Evolutionary conservation across 2,329 filamentous ascomycete genomes (phyloP).

Genomic region (Annulohypoxylon truncatum): DNA sequence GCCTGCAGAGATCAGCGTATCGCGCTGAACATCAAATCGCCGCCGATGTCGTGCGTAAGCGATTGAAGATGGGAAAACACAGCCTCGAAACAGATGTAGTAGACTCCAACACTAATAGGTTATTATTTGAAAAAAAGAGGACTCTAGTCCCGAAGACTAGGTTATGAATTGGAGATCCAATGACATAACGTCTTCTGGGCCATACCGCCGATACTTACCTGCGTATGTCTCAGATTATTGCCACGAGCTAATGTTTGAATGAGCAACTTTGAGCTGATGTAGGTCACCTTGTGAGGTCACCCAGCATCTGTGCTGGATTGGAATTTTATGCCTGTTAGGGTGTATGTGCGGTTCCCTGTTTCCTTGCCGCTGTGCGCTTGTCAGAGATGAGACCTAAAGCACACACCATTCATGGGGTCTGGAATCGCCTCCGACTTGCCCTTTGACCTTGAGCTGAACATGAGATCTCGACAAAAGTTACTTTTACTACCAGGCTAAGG

Average conservation of each 20-base stretch:
- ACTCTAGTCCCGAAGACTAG: background rate
- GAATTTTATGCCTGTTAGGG: background rate
- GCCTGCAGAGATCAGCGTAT: slow-evolving; percentile 31
- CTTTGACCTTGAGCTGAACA: slow-evolving; percentile 16
- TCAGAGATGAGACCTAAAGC: background rate
- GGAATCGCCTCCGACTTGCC: background rate
- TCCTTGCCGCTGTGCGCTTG: no score
- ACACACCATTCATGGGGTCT: background rate
- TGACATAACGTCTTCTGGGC: background rate
- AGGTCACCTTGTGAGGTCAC: slow-evolving; percentile 28
- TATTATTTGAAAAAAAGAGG: background rate
- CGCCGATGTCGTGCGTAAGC: slow-evolving; percentile 16
- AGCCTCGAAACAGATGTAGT: slow-evolving; percentile 7
- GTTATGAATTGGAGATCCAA: background rate
- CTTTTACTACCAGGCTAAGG: background rate
- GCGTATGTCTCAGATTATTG: slow-evolving; percentile 22
- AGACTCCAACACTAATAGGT: background rate
- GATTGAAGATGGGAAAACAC: slow-evolving; percentile 9
- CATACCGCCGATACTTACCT: background rate
- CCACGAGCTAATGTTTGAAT: slow-evolving; percentile 33
- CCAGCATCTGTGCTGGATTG: slow-evolving; percentile 13
- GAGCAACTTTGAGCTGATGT: slow-evolving; percentile 1
- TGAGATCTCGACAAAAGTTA: slow-evolving; percentile 10
- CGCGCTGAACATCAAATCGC: slow-evolving; percentile 30
- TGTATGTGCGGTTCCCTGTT: background rate